Conservation (phyloP, 2,329 filamentous ascomycete species). For the Nakataea oryzae region DNA sequence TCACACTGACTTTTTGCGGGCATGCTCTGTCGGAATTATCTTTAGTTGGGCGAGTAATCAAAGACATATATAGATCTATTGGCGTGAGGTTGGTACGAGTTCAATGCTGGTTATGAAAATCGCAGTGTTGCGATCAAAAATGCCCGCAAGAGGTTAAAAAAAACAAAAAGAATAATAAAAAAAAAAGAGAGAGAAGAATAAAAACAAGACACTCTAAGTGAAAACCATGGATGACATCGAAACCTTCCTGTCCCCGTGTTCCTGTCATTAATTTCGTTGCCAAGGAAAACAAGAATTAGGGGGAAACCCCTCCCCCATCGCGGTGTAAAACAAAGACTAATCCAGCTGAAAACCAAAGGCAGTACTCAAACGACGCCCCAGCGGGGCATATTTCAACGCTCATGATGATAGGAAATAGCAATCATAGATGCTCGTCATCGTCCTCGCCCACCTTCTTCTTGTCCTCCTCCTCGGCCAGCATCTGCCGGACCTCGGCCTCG, state of each 20-base stretch:
- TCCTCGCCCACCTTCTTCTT: background rate
- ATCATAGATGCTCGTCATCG: background rate
- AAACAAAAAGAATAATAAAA: background rate
- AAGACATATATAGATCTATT: too few species aligned
- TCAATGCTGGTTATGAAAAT: too few species aligned
- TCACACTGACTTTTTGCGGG: too few species aligned
- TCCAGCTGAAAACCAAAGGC: background rate
- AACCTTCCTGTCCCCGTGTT: background rate
- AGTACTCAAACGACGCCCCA: background rate
- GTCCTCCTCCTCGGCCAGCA: background rate
- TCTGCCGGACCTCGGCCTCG: constrained; percentile 1
- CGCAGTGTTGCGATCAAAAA: too few species aligned
- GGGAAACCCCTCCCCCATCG: background rate
- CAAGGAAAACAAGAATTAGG: background rate
- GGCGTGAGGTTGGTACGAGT: too few species aligned
- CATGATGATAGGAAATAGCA: background rate
- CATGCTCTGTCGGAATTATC: too few species aligned
- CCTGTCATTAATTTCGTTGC: background rate
- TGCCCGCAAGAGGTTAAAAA: too few species aligned
- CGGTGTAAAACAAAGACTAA: background rate
- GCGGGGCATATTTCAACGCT: background rate
- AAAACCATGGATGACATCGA: background rate
- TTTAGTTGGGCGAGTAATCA: too few species aligned
- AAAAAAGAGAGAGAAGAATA: background rate
- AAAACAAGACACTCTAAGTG: background rate